Base-by-base conservation (phyloP, 129 eudicot species). In the Dittrichia graveolens region DNA sequence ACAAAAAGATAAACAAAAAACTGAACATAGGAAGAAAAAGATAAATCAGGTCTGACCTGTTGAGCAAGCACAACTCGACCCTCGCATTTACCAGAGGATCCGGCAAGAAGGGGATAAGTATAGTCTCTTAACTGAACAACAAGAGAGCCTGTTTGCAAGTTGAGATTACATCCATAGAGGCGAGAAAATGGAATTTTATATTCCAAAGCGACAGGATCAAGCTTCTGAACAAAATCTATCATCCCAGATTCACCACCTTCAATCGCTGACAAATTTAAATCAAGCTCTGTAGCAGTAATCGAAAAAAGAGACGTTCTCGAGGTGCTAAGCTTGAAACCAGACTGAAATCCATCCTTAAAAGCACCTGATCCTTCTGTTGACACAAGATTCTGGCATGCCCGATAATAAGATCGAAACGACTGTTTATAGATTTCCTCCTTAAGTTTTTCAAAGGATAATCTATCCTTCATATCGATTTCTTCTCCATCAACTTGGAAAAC, bases 201-300 rank as follows among this genome's bases (percentile, higher is more conserved):
- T 74, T 90, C 95, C 65, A 79, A 77, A 53, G 86, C 85, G 55
- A 94, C 92, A 10, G 96, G 99, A 80, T 94, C 99, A 79, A 94
- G 97, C 82, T 83, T 86, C 80, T 84, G 95, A 74, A 94, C 72
- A 76, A 90, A 80, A 45, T 88, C 97, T 54, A 94, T 83, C 97
- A 94, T 94, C 74, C 99, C 99, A 50, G 88, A 83, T 47, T 94
- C 99, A 66, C 99, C 97, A 31, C 99, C 97, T 69, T 86, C 99
- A 74, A 94, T 81, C 74, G 84, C 90, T 72, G 95, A 78, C 83
- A 90, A 79, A 72, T 83, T 94, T 44, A 88, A 6, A 72, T 90
- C 88, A 38, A 94, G 82, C 61, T 88, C 96, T 50, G 95, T 88
- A 34, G 97, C 97, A 72, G 79, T 78, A 47, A 94, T 75, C 13